A percentile compares a stretch with the other conserved stretches of the same genome.
These are phyloP conservation scores for Actinomucor elegans DNA, from an alignment of 371 early-diverging fungal species.

Conservation along the genomic window DNA sequence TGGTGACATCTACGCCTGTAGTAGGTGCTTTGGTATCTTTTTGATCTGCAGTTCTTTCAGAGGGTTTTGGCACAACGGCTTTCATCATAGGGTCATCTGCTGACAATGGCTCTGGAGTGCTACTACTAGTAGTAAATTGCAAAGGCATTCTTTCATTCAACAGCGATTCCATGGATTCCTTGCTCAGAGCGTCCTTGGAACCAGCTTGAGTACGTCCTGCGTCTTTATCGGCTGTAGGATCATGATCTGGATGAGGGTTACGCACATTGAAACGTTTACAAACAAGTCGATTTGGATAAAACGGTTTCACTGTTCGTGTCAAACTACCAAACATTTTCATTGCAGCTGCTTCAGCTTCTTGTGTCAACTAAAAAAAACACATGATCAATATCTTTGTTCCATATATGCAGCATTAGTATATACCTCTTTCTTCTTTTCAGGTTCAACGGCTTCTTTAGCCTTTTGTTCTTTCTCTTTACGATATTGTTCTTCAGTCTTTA, in stretches of 20 bases:
- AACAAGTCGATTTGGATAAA: conserved; percentile 69
- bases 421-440: conserved; percentile 22
- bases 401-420: neutral
- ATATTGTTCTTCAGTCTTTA: conserved; percentile 48
- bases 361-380: conserved; percentile 32
- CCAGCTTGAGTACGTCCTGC: conserved; percentile 42
- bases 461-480: conserved; percentile 38
- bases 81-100: conserved; percentile 34
- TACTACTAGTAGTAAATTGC: conserved; percentile 5
- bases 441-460: conserved; percentile 27
- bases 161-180: conserved; percentile 60
- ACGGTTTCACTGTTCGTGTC: conserved; percentile 65
- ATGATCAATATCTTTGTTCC: neutral
- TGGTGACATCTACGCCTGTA: conserved; percentile 51
- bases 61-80: conserved; percentile 47
- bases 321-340: conserved; percentile 76
- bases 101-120: conserved; percentile 1
- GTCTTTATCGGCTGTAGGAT: conserved; percentile 20
- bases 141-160: conserved; percentile 32
- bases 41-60: conserved; percentile 40
- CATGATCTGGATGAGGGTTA: conserved; percentile 70
- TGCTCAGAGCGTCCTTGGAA: conserved; percentile 52
- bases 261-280: conserved; percentile 86
- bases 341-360: conserved; percentile 66
- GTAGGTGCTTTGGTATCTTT: conserved; percentile 59